A percentile compares a stretch with the other conserved stretches of the same genome.
Evolutionary conservation across 257 asterid genomes (phyloP).

Genomic region (Anisodus tanguticus): DNA sequence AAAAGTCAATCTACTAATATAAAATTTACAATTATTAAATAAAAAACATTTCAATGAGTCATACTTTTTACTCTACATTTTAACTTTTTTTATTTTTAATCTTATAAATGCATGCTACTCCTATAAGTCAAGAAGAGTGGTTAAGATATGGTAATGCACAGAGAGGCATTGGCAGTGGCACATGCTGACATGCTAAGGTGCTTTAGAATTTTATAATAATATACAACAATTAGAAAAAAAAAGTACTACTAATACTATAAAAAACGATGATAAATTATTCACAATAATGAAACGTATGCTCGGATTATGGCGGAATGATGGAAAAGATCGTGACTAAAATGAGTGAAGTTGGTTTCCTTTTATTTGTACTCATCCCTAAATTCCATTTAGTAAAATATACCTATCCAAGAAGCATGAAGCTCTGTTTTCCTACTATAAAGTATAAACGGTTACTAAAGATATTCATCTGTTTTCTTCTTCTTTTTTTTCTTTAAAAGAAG

Average conservation of each 20-base stretch:
- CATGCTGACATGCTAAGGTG: background rate
- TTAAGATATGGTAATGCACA: background rate
- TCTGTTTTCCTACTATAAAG: no score
- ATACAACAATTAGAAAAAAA: background rate
- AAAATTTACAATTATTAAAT: no score
- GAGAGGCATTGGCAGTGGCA: background rate
- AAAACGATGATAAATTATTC: background rate
- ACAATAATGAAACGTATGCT: background rate
- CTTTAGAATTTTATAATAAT: background rate
- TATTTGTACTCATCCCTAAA: background rate
- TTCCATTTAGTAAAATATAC: background rate
- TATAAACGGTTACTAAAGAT: background rate
- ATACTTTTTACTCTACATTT: no score
- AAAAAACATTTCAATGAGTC: no score
- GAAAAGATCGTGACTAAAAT: background rate
- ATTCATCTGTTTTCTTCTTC: no score
- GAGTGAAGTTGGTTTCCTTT: conserved; percentile 16
- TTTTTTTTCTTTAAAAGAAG: no score
- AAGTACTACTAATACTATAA: background rate
- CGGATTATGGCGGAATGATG: background rate
- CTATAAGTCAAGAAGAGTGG: no score
- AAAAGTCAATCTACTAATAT: no score
- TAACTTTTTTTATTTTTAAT: no score
- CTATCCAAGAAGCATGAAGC: no score
- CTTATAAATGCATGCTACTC: no score